phyloP scores from a whole-genome alignment of 1,284 basidiomycete genomes.

The Cryptococcus hybrid region DNA sequence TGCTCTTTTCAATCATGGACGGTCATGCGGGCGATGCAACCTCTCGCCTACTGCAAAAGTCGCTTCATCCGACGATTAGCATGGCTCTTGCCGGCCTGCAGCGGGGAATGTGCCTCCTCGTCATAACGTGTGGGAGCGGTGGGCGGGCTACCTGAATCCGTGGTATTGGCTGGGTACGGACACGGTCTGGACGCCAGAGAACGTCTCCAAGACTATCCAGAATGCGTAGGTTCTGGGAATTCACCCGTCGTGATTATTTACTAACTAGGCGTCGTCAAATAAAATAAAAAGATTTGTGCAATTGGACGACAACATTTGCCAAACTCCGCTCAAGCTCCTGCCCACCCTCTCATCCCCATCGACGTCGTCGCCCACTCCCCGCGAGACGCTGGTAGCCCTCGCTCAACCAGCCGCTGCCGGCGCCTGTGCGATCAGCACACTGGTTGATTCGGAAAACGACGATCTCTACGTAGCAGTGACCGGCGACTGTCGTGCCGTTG shows the following conservation, averaged over 20 bases:
- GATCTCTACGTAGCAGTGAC: constrained; percentile 87
- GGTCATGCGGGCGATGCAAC: constrained; percentile 87
- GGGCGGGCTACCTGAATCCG: constrained; percentile 22
- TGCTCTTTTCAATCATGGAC: constrained; percentile 88
- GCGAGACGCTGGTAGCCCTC: constrained; percentile 53
- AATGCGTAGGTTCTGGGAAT: constrained; percentile 26
- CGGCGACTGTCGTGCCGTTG: constrained; percentile 93
- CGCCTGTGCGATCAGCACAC: constrained; percentile 80
- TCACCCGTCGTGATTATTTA: not conserved
- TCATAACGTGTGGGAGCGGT: constrained; percentile 7
- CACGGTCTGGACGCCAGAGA: constrained; percentile 30
- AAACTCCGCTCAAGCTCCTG: constrained; percentile 53
- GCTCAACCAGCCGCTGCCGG: constrained; percentile 78
- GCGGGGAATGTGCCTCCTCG: constrained; percentile 37
- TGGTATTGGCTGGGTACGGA: constrained; percentile 9
- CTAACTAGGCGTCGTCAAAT: too few species aligned
- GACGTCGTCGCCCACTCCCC: constrained; percentile 13
- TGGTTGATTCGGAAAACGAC: constrained; percentile 76
- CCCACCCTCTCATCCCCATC: constrained; percentile 35
- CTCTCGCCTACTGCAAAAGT: constrained; percentile 75
- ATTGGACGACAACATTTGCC: constrained; percentile 56
- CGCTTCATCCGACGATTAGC: constrained; percentile 82
- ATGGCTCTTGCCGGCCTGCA: constrained; percentile 64
- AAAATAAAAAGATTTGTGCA: constrained; percentile 37
- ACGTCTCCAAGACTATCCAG: constrained; percentile 27